A percentile compares a stretch with the other conserved stretches of the same genome.
Evolutionary conservation across 345 rosid genomes (phyloP).

Genomic region (Bruguiera gymnorhiza): DNA sequence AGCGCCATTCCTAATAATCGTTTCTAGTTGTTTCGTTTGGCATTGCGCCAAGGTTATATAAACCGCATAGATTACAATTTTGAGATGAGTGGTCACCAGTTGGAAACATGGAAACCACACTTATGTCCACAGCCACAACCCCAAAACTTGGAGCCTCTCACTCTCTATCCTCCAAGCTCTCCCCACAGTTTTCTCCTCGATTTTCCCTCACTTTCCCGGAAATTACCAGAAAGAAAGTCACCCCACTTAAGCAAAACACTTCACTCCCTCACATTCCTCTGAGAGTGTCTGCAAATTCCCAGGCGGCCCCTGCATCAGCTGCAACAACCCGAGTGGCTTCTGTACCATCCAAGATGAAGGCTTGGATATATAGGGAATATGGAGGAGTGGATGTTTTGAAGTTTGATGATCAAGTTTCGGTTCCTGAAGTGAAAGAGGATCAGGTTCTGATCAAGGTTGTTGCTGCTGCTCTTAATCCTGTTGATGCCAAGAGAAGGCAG

Average conservation of each 20-base stretch:
- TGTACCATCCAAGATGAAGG: slow-evolving; percentile 72
- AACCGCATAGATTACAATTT: slow-evolving; percentile 2
- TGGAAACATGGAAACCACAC: slow-evolving; percentile 41
- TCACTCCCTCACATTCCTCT: slow-evolving; percentile 24
- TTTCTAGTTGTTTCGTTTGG: not conserved
- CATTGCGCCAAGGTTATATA: not conserved
- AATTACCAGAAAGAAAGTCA: slow-evolving; percentile 11
- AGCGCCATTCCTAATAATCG: too few species aligned
- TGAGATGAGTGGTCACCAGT: slow-evolving; percentile 28
- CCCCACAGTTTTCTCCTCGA: slow-evolving; percentile 23
- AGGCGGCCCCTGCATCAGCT: slow-evolving; percentile 42
- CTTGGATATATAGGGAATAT: slow-evolving; percentile 75
- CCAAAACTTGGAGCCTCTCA: slow-evolving; percentile 29
- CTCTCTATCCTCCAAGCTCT: slow-evolving; percentile 21
- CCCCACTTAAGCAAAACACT: slow-evolving; percentile 8
- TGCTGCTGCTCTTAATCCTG: slow-evolving; percentile 93
- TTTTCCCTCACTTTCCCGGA: slow-evolving; percentile 27
- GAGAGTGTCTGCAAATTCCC: slow-evolving; percentile 55
- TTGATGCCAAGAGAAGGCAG: slow-evolving; percentile 75
- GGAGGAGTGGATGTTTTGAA: slow-evolving; percentile 84
- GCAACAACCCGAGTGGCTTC: slow-evolving; percentile 30
- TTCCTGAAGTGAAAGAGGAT: slow-evolving; percentile 75
- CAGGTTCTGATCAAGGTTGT: slow-evolving; percentile 80
- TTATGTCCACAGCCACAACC: slow-evolving; percentile 36
- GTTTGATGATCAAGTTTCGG: slow-evolving; percentile 60